phyloP scores from a whole-genome alignment of 306 rosid species.

The Prunus kanzakura region DNA sequence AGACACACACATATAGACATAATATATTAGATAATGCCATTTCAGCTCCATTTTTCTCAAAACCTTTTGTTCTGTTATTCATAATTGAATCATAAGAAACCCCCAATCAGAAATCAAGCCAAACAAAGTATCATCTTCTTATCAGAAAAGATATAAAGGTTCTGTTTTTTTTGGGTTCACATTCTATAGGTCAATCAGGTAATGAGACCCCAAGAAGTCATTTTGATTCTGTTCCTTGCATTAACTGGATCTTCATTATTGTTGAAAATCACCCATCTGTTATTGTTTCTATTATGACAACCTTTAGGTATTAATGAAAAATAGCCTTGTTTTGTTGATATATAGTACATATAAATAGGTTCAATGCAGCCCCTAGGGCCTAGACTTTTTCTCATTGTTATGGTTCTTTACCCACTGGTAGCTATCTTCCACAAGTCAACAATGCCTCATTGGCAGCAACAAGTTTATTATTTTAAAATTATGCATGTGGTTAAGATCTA shows the following conservation, averaged over 20 bases:
- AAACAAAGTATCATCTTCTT: background rate
- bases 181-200: background rate
- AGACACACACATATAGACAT: too few species aligned
- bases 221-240: background rate
- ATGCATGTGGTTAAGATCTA: background rate
- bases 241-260: background rate
- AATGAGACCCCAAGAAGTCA: background rate
- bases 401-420: background rate
- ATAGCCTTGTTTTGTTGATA: background rate
- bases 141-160: background rate
- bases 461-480: background rate
- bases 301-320: background rate
- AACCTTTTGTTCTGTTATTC: background rate
- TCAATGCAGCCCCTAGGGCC: background rate
- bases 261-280: background rate
- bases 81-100: background rate
- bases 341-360: background rate
- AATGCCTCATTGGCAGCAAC: background rate
- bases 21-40: background rate
- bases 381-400: background rate
- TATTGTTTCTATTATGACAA: background rate
- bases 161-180: background rate
- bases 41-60: background rate
- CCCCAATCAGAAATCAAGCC: background rate
- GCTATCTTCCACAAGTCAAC: background rate